These are phyloP conservation scores for Moringa oleifera DNA, from an alignment of 345 rosid genomes.

Conservation along the genomic window DNA sequence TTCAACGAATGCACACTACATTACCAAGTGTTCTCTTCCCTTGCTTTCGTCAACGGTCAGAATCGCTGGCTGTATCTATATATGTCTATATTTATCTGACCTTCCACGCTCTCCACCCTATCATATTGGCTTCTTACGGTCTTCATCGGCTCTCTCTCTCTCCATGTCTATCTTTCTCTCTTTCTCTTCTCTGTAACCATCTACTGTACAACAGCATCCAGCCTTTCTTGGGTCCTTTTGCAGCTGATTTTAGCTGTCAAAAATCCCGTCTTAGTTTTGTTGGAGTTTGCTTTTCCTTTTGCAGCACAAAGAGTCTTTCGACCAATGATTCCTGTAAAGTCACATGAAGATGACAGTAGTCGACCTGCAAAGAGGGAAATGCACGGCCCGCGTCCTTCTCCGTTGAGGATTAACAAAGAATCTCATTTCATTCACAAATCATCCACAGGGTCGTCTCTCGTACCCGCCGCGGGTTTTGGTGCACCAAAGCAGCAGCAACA, in stretches of 20 bases:
- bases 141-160: no score
- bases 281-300: neutral
- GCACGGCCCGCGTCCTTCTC: slow-evolving; percentile 32
- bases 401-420: slow-evolving; percentile 34
- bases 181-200: slow-evolving; percentile 1
- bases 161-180: slow-evolving; percentile 1
- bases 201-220: no score
- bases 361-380: slow-evolving; percentile 16
- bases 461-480: neutral
- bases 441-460: slow-evolving; percentile 2
- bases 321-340: slow-evolving; percentile 32
- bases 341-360: slow-evolving; percentile 19
- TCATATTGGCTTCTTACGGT: no score
- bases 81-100: neutral
- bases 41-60: slow-evolving; percentile 62
- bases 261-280: neutral
- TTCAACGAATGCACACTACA: neutral
- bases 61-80: slow-evolving; percentile 40
- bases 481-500: slow-evolving; percentile 24
- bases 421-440: slow-evolving; percentile 43
- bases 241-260: no score
- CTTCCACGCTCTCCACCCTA: no score
- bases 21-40: no score
- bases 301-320: neutral
- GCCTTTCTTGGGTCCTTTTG: neutral